phyloP scores from a whole-genome alignment of 306 rosid species.

The Cucurbita ficifolia region DNA sequence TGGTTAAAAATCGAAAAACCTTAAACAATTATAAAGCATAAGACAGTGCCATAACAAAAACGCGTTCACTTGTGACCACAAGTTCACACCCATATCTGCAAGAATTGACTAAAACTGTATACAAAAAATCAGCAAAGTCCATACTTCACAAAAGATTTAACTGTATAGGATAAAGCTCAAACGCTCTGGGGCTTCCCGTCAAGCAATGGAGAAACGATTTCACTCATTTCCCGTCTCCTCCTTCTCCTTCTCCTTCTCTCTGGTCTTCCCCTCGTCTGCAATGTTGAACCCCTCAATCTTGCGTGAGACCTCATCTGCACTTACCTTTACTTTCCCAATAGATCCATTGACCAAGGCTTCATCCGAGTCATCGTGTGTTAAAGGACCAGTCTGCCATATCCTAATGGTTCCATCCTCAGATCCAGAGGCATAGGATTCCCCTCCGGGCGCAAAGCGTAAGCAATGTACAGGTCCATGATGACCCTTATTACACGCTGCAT shows the following conservation, averaged over 20 bases:
- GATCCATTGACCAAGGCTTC: slow-evolving; percentile 38
- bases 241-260: slow-evolving; percentile 33
- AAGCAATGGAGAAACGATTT: slow-evolving; percentile 2
- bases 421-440: slow-evolving; percentile 98
- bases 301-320: slow-evolving; percentile 54
- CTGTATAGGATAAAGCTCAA: not conserved
- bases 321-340: slow-evolving; percentile 35
- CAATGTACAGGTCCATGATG: slow-evolving; percentile 99
- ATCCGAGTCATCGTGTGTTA: slow-evolving; percentile 46
- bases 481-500: slow-evolving; percentile 95
- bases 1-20: not conserved
- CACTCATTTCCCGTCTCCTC: slow-evolving; percentile 50
- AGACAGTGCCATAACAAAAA: not conserved
- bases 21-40: not conserved
- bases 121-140: slow-evolving; percentile 18
- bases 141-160: slow-evolving; percentile 2
- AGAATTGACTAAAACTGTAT: slow-evolving; percentile 21
- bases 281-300: slow-evolving; percentile 78
- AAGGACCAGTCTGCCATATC: slow-evolving; percentile 93
- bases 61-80: not conserved
- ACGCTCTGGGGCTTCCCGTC: not conserved
- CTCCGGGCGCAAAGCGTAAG: slow-evolving; percentile 90
- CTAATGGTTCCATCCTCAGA: slow-evolving; percentile 98
- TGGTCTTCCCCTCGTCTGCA: slow-evolving; percentile 44
- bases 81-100: slow-evolving; percentile 9